These are phyloP conservation scores for Cenchrus purpureus DNA, from an alignment of 176 grass and related monocot genomes.

Conservation along the genomic window DNA sequence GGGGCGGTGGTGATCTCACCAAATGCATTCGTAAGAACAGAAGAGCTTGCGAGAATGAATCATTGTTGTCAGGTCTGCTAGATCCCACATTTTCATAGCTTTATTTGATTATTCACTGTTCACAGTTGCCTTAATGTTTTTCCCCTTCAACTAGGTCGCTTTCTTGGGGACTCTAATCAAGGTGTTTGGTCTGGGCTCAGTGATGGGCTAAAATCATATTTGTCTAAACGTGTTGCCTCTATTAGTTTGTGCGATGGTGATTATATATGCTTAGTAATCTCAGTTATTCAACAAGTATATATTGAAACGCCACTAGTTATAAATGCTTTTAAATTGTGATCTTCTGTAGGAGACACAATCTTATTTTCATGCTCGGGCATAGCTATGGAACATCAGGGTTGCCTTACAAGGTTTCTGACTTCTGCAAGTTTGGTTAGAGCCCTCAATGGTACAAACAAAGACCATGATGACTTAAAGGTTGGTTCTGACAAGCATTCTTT, in stretches of 20 bases:
- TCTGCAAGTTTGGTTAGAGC: neutral
- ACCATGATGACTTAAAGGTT: constrained; percentile 19
- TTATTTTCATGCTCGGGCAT: constrained; percentile 24
- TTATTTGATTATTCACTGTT: too few species aligned
- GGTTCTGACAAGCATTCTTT: neutral
- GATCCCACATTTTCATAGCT: too few species aligned
- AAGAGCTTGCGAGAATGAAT: too few species aligned
- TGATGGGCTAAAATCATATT: neutral
- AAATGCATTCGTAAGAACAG: too few species aligned
- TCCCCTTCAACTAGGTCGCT: too few species aligned
- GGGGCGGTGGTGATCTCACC: too few species aligned
- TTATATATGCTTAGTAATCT: neutral
- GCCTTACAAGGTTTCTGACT: neutral
- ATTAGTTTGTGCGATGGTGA: neutral
- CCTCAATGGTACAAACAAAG: constrained; percentile 1
- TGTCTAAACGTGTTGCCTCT: constrained; percentile 20
- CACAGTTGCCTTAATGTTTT: too few species aligned
- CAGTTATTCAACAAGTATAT: neutral
- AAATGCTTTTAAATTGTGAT: constrained; percentile 8
- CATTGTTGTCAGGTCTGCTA: too few species aligned
- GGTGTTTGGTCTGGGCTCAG: neutral
- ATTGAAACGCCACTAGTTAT: neutral
- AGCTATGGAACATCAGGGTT: neutral
- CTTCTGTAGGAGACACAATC: constrained; percentile 1
- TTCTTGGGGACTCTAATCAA: neutral